These are phyloP conservation scores for Epichloe glyceriae DNA, from an alignment of 2,329 filamentous ascomycete genomes.

Conservation along the genomic window DNA sequence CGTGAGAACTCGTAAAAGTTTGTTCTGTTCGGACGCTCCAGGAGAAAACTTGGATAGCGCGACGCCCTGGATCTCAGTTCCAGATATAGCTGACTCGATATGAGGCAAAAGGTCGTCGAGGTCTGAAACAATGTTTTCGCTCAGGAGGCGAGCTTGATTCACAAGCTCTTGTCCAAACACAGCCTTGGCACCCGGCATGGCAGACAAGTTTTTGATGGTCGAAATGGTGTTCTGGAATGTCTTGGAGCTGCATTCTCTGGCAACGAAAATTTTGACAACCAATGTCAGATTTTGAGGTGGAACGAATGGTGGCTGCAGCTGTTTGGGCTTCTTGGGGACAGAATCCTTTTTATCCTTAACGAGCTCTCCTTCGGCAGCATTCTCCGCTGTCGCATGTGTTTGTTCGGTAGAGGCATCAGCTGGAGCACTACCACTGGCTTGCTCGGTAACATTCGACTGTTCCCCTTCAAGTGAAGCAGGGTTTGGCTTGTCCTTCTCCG, in stretches of 20 bases:
- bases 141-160: slow-evolving; percentile 71
- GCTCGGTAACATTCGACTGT: slow-evolving; percentile 14
- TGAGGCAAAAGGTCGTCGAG: slow-evolving; percentile 75
- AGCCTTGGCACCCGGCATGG: slow-evolving; percentile 78
- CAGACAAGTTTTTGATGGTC: slow-evolving; percentile 95
- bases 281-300: slow-evolving; percentile 81
- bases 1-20: slow-evolving; percentile 80
- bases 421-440: slow-evolving; percentile 7
- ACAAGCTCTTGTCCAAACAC: slow-evolving; percentile 91
- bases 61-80: slow-evolving; percentile 90
- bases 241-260: slow-evolving; percentile 91
- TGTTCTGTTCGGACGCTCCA: slow-evolving; percentile 90
- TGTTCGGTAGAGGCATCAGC: slow-evolving; percentile 13
- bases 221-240: slow-evolving; percentile 96
- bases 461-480: slow-evolving; percentile 15
- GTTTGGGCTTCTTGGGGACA: slow-evolving; percentile 37
- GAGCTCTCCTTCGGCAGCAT: slow-evolving; percentile 15
- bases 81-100: slow-evolving; percentile 73
- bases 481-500: slow-evolving; percentile 15
- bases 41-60: slow-evolving; percentile 93
- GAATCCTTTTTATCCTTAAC: slow-evolving; percentile 27
- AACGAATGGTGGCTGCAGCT: slow-evolving; percentile 69
- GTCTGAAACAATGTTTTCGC: slow-evolving; percentile 72
- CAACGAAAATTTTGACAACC: slow-evolving; percentile 93
- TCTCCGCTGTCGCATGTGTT: slow-evolving; percentile 15